Conservation (phyloP, 1,139 yeast species). For the Ashbya aceris region DNA sequence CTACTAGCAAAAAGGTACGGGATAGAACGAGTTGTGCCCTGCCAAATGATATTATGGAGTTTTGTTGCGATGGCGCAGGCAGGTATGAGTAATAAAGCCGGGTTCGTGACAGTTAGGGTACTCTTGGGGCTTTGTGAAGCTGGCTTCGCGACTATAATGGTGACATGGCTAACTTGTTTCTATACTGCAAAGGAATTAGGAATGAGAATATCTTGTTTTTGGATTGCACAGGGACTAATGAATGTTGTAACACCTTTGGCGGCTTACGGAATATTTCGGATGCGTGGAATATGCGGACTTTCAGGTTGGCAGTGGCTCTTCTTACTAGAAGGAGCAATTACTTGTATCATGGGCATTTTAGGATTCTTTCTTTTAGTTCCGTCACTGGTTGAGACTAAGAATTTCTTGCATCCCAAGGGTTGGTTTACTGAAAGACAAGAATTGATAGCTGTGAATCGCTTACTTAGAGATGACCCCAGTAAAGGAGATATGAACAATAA, state of each 20-base stretch:
- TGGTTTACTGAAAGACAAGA: conserved; percentile 54
- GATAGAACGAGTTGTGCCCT: conserved; percentile 47
- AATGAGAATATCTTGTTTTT: conserved; percentile 40
- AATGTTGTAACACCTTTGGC: conserved; percentile 31
- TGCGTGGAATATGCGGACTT: conserved; percentile 32
- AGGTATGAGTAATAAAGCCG: conserved; percentile 31
- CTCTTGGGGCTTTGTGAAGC: conserved; percentile 43
- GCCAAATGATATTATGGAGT: conserved; percentile 44
- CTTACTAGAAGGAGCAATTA: conserved; percentile 45
- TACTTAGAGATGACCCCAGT: conserved; percentile 55
- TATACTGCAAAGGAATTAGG: conserved; percentile 43
- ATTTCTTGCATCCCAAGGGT: conserved; percentile 41
- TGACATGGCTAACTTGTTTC: conserved; percentile 45
- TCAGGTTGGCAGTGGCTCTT: conserved; percentile 49
- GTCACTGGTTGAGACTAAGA: conserved; percentile 41
- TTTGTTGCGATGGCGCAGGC: conserved; percentile 40
- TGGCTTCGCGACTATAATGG: conserved; percentile 46
- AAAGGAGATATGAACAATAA: conserved; percentile 64
- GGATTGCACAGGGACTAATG: conserved; percentile 30
- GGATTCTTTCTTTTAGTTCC: conserved; percentile 48
- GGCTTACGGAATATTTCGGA: conserved; percentile 38
- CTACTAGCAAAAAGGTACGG: conserved; percentile 43
- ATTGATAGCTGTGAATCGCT: conserved; percentile 49
- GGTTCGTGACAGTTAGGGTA: conserved; percentile 37
- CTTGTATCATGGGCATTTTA: conserved; percentile 41